Conservation (phyloP, 352 stramenopile genomes). For the Pythium aristosporum region DNA sequence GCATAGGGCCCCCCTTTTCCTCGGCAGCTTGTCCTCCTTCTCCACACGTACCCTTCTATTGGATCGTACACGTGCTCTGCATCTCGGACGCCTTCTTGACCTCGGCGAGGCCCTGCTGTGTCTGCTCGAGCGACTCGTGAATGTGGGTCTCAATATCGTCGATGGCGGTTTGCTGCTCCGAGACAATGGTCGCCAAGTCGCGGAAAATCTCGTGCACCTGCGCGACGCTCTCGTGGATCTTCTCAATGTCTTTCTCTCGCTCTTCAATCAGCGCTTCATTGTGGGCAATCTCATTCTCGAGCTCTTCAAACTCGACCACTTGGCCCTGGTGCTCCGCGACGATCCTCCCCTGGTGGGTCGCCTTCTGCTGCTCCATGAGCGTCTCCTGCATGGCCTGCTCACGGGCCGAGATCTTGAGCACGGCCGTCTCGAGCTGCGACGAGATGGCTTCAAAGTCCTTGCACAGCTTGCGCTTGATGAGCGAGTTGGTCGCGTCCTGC, state of each 20-base stretch:
- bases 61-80: slow-evolving; percentile 65
- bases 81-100: slow-evolving; percentile 85
- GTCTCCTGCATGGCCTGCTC: slow-evolving; percentile 62
- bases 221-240: slow-evolving; percentile 88
- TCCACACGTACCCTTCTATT: slow-evolving; percentile 37
- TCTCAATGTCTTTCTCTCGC: slow-evolving; percentile 81
- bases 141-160: slow-evolving; percentile 86
- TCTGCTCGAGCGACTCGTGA: slow-evolving; percentile 82
- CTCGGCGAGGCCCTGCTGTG: slow-evolving; percentile 77
- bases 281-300: slow-evolving; percentile 84
- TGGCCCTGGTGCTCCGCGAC: slow-evolving; percentile 71
- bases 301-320: slow-evolving; percentile 75
- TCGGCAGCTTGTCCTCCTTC: not conserved
- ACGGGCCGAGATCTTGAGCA: slow-evolving; percentile 59
- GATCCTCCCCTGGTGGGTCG: slow-evolving; percentile 40
- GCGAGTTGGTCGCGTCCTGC: slow-evolving; percentile 53
- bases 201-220: slow-evolving; percentile 91
- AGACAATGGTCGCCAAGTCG: slow-evolving; percentile 82
- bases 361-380: slow-evolving; percentile 36
- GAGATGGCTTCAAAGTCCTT: slow-evolving; percentile 84
- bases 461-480: slow-evolving; percentile 79
- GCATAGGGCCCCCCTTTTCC: not conserved
- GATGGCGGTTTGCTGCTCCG: slow-evolving; percentile 82
- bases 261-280: slow-evolving; percentile 90
- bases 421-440: slow-evolving; percentile 61